These are phyloP conservation scores for Lodderomyces beijingensis DNA, from an alignment of 1,139 yeast species.

Conservation along the genomic window DNA sequence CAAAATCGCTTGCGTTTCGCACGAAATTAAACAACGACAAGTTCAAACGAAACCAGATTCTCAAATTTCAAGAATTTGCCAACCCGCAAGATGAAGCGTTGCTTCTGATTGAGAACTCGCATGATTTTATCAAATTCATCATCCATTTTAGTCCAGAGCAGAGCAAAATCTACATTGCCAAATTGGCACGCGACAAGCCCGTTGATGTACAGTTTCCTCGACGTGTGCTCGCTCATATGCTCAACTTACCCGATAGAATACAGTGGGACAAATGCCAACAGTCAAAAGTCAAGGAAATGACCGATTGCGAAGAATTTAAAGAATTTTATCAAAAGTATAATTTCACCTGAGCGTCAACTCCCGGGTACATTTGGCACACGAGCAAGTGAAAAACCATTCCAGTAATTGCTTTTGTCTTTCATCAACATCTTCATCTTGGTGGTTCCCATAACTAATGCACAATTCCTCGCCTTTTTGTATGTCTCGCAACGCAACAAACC, in stretches of 20 bases:
- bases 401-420: slow-evolving; percentile 41
- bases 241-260: slow-evolving; percentile 56
- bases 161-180: slow-evolving; percentile 19
- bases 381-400: slow-evolving; percentile 63
- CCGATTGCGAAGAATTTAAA: slow-evolving; percentile 61
- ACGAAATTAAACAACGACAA: slow-evolving; percentile 47
- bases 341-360: slow-evolving; percentile 20
- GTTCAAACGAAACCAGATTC: slow-evolving; percentile 37
- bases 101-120: slow-evolving; percentile 24
- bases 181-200: slow-evolving; percentile 21
- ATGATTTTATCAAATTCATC: slow-evolving; percentile 38
- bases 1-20: slow-evolving; percentile 32
- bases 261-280: slow-evolving; percentile 76
- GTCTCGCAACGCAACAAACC: slow-evolving; percentile 24
- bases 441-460: slow-evolving; percentile 61
- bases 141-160: slow-evolving; percentile 17
- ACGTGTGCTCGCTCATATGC: slow-evolving; percentile 59
- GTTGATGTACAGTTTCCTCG: slow-evolving; percentile 79
- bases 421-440: slow-evolving; percentile 35
- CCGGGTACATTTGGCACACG: slow-evolving; percentile 50
- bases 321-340: slow-evolving; percentile 44
- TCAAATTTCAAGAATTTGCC: slow-evolving; percentile 34
- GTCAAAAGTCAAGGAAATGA: slow-evolving; percentile 49
- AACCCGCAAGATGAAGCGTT: slow-evolving; percentile 19
- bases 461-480: slow-evolving; percentile 46